A percentile compares a stretch with the other conserved stretches of the same genome.
These are phyloP conservation scores for Aspergillus arachidicola DNA, from an alignment of 2,329 filamentous ascomycete genomes.

Conservation along the genomic window DNA sequence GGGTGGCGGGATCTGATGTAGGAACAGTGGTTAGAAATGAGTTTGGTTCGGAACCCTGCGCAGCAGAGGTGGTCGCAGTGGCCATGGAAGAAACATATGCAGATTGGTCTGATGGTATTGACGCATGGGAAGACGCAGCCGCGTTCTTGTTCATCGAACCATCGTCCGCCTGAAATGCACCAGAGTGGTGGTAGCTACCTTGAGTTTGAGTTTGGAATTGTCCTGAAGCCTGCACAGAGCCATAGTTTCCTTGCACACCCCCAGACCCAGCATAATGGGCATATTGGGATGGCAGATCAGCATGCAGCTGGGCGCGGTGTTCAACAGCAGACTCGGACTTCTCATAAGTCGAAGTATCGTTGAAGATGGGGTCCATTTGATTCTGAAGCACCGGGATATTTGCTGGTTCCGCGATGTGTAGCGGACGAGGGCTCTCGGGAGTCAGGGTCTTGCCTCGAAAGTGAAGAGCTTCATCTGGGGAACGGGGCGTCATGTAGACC, in stretches of 20 bases:
- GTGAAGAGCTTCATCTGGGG: conserved; percentile 54
- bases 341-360: conserved; percentile 64
- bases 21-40: conserved; percentile 27
- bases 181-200: conserved; percentile 36
- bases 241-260: conserved; percentile 16
- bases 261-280: conserved; percentile 20
- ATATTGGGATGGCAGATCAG: conserved; percentile 7
- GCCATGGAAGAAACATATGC: conserved; percentile 14
- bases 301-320: conserved; percentile 17
- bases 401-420: conserved; percentile 68
- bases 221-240: conserved; percentile 22
- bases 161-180: conserved; percentile 27
- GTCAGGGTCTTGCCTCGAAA: conserved; percentile 67
- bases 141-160: conserved; percentile 29
- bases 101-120: conserved; percentile 21
- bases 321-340: conserved; percentile 39
- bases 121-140: conserved; percentile 19
- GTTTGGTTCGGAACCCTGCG: conserved; percentile 19
- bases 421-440: conserved; percentile 70
- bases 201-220: conserved; percentile 22
- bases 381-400: conserved; percentile 71
- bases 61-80: conserved; percentile 16
- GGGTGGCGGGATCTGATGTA: conserved; percentile 30
- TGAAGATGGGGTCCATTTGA: conserved; percentile 72
- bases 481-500: conserved; percentile 58